Conservation (phyloP, 345 rosid species). For the Conringia planisiliqua region DNA sequence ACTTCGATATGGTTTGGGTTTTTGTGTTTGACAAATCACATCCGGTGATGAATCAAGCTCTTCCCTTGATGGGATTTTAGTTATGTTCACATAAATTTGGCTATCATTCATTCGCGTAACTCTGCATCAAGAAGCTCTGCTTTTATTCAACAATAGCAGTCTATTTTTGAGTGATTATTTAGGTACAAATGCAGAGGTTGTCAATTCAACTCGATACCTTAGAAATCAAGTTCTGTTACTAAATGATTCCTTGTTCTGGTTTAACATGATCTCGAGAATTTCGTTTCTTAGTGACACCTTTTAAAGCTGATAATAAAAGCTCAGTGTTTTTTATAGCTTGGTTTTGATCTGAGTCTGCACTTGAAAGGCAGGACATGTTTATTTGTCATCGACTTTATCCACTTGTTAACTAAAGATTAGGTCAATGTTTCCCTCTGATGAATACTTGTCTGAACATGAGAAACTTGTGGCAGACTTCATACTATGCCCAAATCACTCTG, state of each 20-base stretch:
- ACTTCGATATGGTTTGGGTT: background rate
- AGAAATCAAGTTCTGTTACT: background rate
- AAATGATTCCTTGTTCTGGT: background rate
- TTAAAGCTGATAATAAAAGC: background rate
- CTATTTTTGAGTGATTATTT: background rate
- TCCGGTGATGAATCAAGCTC: background rate
- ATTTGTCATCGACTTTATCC: background rate
- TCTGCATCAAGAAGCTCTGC: background rate
- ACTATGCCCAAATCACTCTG: background rate
- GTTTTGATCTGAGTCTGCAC: background rate
- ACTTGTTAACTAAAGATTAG: background rate
- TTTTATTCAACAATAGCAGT: background rate
- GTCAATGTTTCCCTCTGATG: background rate
- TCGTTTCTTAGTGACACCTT: background rate
- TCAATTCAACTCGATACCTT: background rate
- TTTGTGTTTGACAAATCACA: background rate
- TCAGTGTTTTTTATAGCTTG: background rate
- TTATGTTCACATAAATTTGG: background rate
- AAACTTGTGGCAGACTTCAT: background rate
- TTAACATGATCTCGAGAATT: background rate
- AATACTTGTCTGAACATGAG: background rate
- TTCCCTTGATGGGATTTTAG: background rate
- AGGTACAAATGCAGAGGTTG: background rate
- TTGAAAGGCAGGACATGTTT: background rate
- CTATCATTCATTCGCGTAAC: background rate